phyloP scores from a whole-genome alignment of 2,329 filamentous ascomycete species.

The Zelopaecilomyces penicillatus region DNA sequence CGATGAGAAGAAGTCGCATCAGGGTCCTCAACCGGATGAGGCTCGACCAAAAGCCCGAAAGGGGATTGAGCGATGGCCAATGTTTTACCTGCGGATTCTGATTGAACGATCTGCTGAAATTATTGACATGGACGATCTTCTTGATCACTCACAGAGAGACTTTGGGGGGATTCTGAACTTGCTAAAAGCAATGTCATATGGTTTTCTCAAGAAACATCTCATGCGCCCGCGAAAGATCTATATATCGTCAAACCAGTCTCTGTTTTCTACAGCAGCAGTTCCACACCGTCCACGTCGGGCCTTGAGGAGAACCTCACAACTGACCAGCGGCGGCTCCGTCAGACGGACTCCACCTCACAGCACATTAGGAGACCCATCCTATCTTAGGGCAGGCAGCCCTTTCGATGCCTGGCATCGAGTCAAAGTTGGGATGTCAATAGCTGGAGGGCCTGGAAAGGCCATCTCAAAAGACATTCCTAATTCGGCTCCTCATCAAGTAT shows the following conservation, averaged over 20 bases:
- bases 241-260: conserved; percentile 13
- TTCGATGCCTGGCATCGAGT: conserved; percentile 33
- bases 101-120: conserved; percentile 21
- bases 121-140: conserved; percentile 27
- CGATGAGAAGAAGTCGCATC: conserved; percentile 26
- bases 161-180: conserved; percentile 50
- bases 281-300: conserved; percentile 11
- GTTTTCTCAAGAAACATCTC: conserved; percentile 68
- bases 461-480: neutral
- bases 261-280: conserved; percentile 17
- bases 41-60: conserved; percentile 37
- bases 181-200: conserved; percentile 57
- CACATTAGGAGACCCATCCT: conserved; percentile 1
- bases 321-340: conserved; percentile 7
- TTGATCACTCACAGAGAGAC: conserved; percentile 38
- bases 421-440: conserved; percentile 16
- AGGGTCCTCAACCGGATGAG: conserved; percentile 20
- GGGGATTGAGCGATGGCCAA: conserved; percentile 73
- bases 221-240: conserved; percentile 46
- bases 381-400: conserved; percentile 11
- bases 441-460: neutral
- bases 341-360: conserved; percentile 8
- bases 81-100: conserved; percentile 72
- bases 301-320: conserved; percentile 6
- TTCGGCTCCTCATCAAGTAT: neutral